phyloP scores from a whole-genome alignment of 2,329 filamentous ascomycete genomes.

The Aspergillus ochraceoroseus region DNA sequence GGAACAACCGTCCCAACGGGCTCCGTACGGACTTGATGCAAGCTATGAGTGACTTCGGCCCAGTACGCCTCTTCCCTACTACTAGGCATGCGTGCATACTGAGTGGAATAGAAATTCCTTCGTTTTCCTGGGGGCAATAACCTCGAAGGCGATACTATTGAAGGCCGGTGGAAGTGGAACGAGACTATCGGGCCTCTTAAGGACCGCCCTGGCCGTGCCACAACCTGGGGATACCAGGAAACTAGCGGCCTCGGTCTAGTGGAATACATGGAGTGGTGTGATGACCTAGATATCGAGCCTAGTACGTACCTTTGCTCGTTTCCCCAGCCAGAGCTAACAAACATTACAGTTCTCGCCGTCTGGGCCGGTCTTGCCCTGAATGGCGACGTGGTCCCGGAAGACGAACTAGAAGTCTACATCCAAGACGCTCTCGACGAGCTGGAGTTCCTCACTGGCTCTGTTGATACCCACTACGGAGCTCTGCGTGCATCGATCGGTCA shows the following conservation, averaged over 20 bases:
- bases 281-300: slow-evolving; percentile 44
- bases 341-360: slow-evolving; percentile 36
- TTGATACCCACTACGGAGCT: slow-evolving; percentile 35
- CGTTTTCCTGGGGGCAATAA: slow-evolving; percentile 53
- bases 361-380: slow-evolving; percentile 46
- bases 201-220: slow-evolving; percentile 42
- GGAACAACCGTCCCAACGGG: slow-evolving; percentile 51
- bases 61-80: slow-evolving; percentile 15
- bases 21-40: slow-evolving; percentile 49
- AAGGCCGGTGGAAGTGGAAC: slow-evolving; percentile 48
- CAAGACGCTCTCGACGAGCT: slow-evolving; percentile 36
- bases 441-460: slow-evolving; percentile 26
- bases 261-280: slow-evolving; percentile 48
- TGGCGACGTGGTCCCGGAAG: slow-evolving; percentile 35
- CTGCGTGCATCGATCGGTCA: slow-evolving; percentile 57
- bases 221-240: slow-evolving; percentile 45
- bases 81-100: neutral
- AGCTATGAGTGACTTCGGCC: slow-evolving; percentile 28
- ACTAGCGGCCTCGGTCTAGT: slow-evolving; percentile 46
- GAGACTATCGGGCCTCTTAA: slow-evolving; percentile 49
- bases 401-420: slow-evolving; percentile 32
- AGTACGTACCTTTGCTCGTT: slow-evolving; percentile 15
- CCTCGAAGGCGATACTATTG: slow-evolving; percentile 40
- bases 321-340: neutral
- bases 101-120: slow-evolving; percentile 42